Evolutionary conservation across 768 basidiomycete genomes (phyloP), one percentile per base, ranked within the genome.

Genomic region (Lactarius psammicola): DNA sequence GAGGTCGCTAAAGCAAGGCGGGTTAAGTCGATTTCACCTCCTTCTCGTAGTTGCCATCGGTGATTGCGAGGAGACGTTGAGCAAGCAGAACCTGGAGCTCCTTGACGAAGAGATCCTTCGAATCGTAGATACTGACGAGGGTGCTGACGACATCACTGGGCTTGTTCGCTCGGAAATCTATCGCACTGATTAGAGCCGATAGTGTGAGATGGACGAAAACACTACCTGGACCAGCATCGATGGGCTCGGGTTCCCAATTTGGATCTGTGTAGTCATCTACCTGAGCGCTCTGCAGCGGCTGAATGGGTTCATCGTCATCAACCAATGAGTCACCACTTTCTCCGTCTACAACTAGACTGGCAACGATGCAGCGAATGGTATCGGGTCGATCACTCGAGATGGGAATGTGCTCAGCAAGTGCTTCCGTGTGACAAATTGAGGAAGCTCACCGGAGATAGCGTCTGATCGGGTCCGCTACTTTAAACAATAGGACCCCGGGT

Each of bases 61-160:
- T 86, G 55, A 95, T 86, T 0, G 85, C 83, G 56, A 99, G 79
- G 40, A 99, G 77, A 10, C 95, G 83, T 66, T 94, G 92, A 0
- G 95, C 95, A 17, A 99, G 84, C 4, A 97, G 78, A 0, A 94
- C 87, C 74, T 98, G 97, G 36, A 99, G 79, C 75, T 98, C 97
- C 74, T 94, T 96, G 71, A 98, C 85, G 72, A 99, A 98, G 10
- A 98, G 84, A 70, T 98, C 97, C 73, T 94, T 92, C 2, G 95
- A 95, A 74, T 98, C 95, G 71, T 98, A 98, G 69, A 98, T 98
- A 74, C 92, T 94, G 70, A 98, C 95, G 1, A 98, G 86, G 0
- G 96, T 96, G 74, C 93, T 95, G 72, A 98, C 89, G 67, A 98
- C 87, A 72, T 98, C 97, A 70, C 91, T 91, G 0, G 92, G 87